Base-by-base conservation (phyloP, 192 early-diverging fungal species). In the Thoreauomyces humboldtii region DNA sequence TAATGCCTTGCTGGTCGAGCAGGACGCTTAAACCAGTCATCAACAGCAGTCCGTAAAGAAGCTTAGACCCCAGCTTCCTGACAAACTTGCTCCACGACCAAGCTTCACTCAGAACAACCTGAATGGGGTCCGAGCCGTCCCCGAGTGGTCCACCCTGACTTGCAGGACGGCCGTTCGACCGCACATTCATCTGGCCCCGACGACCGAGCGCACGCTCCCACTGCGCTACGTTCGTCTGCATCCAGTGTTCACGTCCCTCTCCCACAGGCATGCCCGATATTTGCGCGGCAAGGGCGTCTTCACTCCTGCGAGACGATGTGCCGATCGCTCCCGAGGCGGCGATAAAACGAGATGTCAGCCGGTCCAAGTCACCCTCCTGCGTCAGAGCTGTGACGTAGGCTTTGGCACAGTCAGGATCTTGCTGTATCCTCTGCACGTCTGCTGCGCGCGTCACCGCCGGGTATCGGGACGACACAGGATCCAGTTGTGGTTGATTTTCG, bases 61-160 rank as follows among this genome's bases (percentile, higher is more conserved):
- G 28, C 33, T 60, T 64, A 9, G 72, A 67, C 14, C 70, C 68
- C 36, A 83, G 46, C 53, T 72, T 81, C 25, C 82, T 53, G 0
- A 51, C 63, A 53, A 84, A 77, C 62, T 80, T 82, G 55, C 67
- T 63, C 82, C 82, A 84, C 11, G 77, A 77, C 73, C 81, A 84
- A 1, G 82, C 80, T 52, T 84, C 82, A 48, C 64, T 70, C 31
- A 81, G 28, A 7, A 80, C 67, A 31, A 83, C 81, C 32, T 75
- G 74, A 55, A 81, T 81, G 1, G 79, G 79, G 2, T 65, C 55
- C n/a, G n/a, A n/a, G n/a, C n/a, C n/a, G n/a, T n/a, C n/a, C n/a
- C n/a, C n/a, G n/a, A n/a, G n/a, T 14, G n/a, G 11, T n/a, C n/a
- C n/a, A 11, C 41, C 41, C 11, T 42, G 11, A 42, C 11, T 11